These are phyloP conservation scores for Ogataea minuta DNA, from an alignment of 805 yeast species.

Conservation along the genomic window DNA sequence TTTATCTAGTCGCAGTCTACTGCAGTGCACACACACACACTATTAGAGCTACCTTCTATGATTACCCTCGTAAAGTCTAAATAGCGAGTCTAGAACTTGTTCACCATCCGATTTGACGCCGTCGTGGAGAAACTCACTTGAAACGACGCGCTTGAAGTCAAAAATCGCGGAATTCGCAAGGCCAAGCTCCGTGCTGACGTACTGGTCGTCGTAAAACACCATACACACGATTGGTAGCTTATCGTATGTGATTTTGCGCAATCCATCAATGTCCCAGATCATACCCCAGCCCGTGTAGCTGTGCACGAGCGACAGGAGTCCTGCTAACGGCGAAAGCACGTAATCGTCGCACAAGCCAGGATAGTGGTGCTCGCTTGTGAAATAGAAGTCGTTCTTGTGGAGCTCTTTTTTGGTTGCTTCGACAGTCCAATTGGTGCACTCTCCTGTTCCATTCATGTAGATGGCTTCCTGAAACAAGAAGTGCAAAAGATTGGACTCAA, in stretches of 20 bases:
- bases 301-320: constrained; percentile 38
- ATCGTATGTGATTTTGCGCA: constrained; percentile 17
- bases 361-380: constrained; percentile 52
- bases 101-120: constrained; percentile 45
- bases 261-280: constrained; percentile 26
- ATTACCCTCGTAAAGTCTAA: constrained; percentile 14
- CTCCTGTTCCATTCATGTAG: constrained; percentile 44
- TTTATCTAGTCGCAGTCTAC: too few species aligned
- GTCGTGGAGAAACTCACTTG: constrained; percentile 50
- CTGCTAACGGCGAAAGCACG: constrained; percentile 37
- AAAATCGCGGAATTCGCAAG: constrained; percentile 15
- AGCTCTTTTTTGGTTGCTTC: constrained; percentile 34
- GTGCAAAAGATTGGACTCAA: constrained; percentile 54
- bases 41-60: too few species aligned
- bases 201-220: constrained; percentile 47
- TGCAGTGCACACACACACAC: too few species aligned
- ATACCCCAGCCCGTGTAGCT: constrained; percentile 31
- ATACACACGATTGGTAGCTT: constrained; percentile 48
- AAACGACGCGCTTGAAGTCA: constrained; percentile 40
- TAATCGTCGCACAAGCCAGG: constrained; percentile 51
- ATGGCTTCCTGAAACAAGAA: constrained; percentile 60
- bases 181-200: constrained; percentile 47
- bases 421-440: constrained; percentile 49
- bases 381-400: constrained; percentile 12
- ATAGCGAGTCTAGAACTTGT: constrained; percentile 39